These are phyloP conservation scores for Raffaelea ambrosiae DNA, from an alignment of 2,329 filamentous ascomycete genomes.

Conservation along the genomic window DNA sequence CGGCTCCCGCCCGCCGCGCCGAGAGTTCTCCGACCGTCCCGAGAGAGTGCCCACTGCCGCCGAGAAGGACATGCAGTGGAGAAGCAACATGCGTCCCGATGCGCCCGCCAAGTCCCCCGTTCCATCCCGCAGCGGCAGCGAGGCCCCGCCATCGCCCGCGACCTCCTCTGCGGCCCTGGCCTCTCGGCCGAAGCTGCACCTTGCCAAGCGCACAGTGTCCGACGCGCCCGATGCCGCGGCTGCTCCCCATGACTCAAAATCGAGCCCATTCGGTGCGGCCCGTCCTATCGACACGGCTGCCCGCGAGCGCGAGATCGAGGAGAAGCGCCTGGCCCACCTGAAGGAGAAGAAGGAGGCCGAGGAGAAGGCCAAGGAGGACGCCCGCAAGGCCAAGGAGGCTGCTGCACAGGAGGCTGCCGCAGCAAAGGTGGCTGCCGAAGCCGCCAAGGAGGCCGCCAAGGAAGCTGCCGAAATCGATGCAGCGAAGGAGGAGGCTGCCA, in stretches of 20 bases:
- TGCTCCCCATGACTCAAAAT: conserved; percentile 58
- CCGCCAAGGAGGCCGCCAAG: conserved; percentile 21
- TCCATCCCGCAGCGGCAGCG: conserved; percentile 63
- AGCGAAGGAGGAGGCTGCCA: background rate
- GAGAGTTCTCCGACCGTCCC: conserved; percentile 65
- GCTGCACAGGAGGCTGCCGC: conserved; percentile 37
- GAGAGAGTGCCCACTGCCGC: conserved; percentile 76
- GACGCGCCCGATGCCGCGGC: conserved; percentile 50
- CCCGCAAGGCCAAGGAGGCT: conserved; percentile 55
- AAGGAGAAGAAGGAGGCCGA: conserved; percentile 82
- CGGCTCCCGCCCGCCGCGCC: conserved; percentile 69
- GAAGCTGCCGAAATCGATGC: conserved; percentile 3
- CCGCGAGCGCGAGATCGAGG: conserved; percentile 81
- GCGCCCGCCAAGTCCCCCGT: conserved; percentile 49
- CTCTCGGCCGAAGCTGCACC: conserved; percentile 73
- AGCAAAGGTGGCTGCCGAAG: conserved; percentile 14
- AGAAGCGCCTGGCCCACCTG: conserved; percentile 67
- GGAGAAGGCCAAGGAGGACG: conserved; percentile 75
- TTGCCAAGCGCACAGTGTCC: conserved; percentile 84
- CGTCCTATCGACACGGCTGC: conserved; percentile 89
- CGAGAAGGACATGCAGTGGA: conserved; percentile 91
- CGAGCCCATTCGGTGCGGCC: conserved; percentile 88
- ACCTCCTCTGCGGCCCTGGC: conserved; percentile 36
- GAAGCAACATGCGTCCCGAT: conserved; percentile 84
- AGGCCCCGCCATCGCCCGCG: conserved; percentile 66